A percentile compares a stretch with the other conserved stretches of the same genome.
Conservation (phyloP, 257 asterid genomes). For the Solanum dulcamara region DNA sequence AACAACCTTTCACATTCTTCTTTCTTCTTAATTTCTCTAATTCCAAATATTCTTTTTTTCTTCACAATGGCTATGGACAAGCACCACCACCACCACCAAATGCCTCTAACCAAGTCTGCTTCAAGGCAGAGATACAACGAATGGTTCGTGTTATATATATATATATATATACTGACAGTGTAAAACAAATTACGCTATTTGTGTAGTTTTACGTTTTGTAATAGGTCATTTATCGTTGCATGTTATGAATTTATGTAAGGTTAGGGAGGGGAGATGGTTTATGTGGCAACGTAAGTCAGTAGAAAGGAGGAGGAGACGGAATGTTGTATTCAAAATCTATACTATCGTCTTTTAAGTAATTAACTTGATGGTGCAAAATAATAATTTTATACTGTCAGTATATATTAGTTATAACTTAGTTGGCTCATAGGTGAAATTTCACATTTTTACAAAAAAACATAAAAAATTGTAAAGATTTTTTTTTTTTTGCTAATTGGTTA, state of each 20-base stretch:
- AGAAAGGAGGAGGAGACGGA: neutral
- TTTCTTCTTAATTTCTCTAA: conserved; percentile 15
- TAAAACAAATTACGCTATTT: neutral
- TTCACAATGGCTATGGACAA: conserved; percentile 30
- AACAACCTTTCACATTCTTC: conserved; percentile 17
- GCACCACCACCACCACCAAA: conserved; percentile 17
- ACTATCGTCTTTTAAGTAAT: neutral
- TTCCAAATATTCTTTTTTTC: conserved; percentile 4
- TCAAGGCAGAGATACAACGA: conserved; percentile 49
- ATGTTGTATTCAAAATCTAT: neutral
- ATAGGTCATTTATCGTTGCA: neutral
- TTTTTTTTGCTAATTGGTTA: neutral
- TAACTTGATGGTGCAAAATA: neutral
- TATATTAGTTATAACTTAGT: neutral
- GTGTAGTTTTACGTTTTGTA: neutral
- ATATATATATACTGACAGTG: neutral
- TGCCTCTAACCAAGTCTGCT: neutral
- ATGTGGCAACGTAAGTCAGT: neutral
- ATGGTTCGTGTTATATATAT: conserved; percentile 59
- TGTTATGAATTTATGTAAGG: neutral
- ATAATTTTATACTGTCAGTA: neutral
- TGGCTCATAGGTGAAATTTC: neutral
- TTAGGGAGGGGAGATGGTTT: neutral
- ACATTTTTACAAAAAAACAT: neutral
- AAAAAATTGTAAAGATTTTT: neutral